Conservation (phyloP, 2,329 filamentous ascomycete genomes). For the Neonectria hederae region DNA sequence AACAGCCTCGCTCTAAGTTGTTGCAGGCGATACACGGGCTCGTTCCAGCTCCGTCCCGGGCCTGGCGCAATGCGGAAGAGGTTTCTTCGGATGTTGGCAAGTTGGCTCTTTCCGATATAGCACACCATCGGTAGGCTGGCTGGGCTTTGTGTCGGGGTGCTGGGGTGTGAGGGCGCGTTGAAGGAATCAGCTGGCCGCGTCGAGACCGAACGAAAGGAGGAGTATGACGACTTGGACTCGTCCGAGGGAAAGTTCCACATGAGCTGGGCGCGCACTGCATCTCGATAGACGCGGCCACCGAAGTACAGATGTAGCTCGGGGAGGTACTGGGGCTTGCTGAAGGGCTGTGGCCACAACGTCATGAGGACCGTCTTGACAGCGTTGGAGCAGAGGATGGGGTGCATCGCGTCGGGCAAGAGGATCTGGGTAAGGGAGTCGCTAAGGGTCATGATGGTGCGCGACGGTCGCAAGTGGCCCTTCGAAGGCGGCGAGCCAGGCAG, state of each 20-base stretch:
- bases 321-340: slow-evolving; percentile 42
- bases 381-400: slow-evolving; percentile 49
- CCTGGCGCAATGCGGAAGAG: slow-evolving; percentile 57
- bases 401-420: slow-evolving; percentile 47
- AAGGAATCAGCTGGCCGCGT: slow-evolving; percentile 49
- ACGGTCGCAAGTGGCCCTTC: slow-evolving; percentile 50
- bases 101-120: slow-evolving; percentile 59
- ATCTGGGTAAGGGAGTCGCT: slow-evolving; percentile 56
- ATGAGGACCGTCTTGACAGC: slow-evolving; percentile 56
- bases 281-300: slow-evolving; percentile 55
- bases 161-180: slow-evolving; percentile 35
- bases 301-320: slow-evolving; percentile 62
- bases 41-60: slow-evolving; percentile 54
- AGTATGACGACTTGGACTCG: slow-evolving; percentile 38
- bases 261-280: slow-evolving; percentile 58
- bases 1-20: slow-evolving; percentile 57
- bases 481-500: slow-evolving; percentile 48
- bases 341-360: slow-evolving; percentile 54
- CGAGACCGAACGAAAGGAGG: slow-evolving; percentile 50
- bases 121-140: slow-evolving; percentile 49
- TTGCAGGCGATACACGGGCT: slow-evolving; percentile 59
- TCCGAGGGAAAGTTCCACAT: slow-evolving; percentile 56
- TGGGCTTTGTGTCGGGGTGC: slow-evolving; percentile 33
- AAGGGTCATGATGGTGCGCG: slow-evolving; percentile 54
- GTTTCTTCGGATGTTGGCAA: slow-evolving; percentile 56